Evolutionary conservation across 129 eudicot species (phyloP).

Genomic region (Flaveria trinervia): DNA sequence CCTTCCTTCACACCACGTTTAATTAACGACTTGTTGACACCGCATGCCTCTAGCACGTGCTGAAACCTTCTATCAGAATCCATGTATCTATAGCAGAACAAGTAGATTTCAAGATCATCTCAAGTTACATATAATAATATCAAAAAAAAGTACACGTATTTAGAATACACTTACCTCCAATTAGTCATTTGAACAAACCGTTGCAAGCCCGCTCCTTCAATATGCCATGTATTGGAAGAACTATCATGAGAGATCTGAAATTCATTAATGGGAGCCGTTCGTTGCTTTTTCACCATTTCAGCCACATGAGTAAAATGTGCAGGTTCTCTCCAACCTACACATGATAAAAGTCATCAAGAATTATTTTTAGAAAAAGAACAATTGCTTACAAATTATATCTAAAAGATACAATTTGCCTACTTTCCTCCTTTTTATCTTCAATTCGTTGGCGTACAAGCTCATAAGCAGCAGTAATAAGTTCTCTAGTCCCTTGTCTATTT

Average conservation of each 20-base stretch:
- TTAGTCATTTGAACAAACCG: conserved; percentile 98
- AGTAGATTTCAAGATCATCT: conserved; percentile 20
- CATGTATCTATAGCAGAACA: conserved; percentile 51
- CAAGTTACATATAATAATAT: neutral
- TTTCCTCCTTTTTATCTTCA: conserved; percentile 48
- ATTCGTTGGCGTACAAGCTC: conserved; percentile 55
- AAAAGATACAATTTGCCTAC: conserved; percentile 31
- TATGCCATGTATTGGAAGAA: conserved; percentile 67
- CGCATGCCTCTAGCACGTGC: conserved; percentile 89
- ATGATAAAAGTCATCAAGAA: neutral
- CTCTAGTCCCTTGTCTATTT: conserved; percentile 74
- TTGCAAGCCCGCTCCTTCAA: conserved; percentile 77
- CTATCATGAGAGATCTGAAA: conserved; percentile 77
- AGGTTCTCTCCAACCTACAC: conserved; percentile 48
- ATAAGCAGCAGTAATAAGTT: conserved; percentile 77
- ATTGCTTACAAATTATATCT: neutral
- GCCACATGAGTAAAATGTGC: conserved; percentile 75
- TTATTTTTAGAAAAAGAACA: neutral
- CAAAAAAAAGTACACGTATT: neutral
- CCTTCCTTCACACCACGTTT: conserved; percentile 97
- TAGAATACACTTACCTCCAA: conserved; percentile 63
- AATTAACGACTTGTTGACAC: conserved; percentile 74
- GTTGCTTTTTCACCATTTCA: conserved; percentile 76
- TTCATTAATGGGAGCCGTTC: conserved; percentile 71
- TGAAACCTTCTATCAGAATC: conserved; percentile 96